These are phyloP conservation scores for Penicillium psychrofluorescens DNA, from an alignment of 495 filamentous ascomycete genomes.

Conservation along the genomic window DNA sequence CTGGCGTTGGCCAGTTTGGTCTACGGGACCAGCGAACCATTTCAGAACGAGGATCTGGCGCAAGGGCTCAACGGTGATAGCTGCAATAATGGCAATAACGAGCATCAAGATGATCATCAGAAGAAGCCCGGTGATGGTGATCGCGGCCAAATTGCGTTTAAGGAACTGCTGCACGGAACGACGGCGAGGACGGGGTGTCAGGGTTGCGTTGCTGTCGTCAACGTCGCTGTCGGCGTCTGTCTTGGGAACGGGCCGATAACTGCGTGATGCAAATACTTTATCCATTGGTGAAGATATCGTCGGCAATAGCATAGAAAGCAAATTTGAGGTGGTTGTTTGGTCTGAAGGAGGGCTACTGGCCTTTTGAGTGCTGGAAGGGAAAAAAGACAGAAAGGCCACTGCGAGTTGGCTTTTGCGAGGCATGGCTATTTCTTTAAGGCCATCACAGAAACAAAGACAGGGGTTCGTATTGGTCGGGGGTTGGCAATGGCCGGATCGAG, in stretches of 20 bases:
- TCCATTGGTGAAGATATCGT: neutral
- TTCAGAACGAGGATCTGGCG: constrained; percentile 6
- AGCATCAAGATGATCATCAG: constrained; percentile 2
- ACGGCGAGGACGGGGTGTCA: constrained; percentile 1
- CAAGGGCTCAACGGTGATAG: constrained; percentile 4
- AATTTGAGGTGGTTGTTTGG: neutral
- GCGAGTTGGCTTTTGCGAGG: neutral
- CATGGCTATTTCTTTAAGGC: constrained; percentile 1
- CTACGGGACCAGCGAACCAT: neutral
- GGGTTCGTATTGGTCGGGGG: neutral
- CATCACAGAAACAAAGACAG: neutral
- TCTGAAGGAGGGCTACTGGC: neutral
- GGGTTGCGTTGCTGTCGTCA: constrained; percentile 3
- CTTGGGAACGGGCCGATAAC: constrained; percentile 4
- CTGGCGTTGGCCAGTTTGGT: constrained; percentile 2
- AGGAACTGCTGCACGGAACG: neutral
- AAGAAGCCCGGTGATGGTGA: constrained; percentile 7
- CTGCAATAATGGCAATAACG: constrained; percentile 2
- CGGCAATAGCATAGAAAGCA: neutral
- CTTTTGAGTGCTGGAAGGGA: neutral
- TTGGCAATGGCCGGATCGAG: neutral
- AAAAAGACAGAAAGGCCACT: too few species aligned
- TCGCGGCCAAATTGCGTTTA: constrained; percentile 5
- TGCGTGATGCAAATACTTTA: neutral
- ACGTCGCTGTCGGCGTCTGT: constrained; percentile 1